Percentiles rank a stretch among this genome's conserved stretches.
These are phyloP conservation scores for Xylaria digitata DNA, from an alignment of 2,329 filamentous ascomycete genomes.

Conservation along the genomic window DNA sequence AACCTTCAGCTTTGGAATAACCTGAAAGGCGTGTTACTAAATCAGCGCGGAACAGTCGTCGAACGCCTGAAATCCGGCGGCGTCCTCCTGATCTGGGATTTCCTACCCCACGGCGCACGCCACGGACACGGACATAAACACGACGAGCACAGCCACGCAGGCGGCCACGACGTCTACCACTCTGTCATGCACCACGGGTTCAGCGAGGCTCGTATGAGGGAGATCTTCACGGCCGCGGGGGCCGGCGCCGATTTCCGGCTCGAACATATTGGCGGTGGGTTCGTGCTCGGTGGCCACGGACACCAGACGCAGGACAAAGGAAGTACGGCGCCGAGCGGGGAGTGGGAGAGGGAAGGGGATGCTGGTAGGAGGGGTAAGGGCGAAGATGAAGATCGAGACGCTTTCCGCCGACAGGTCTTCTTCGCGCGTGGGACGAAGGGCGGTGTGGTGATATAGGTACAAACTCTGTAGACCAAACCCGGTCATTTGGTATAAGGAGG, in stretches of 20 bases:
- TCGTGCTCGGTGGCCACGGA: constrained; percentile 42
- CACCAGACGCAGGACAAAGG: neutral
- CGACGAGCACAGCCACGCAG: constrained; percentile 40
- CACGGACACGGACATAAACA: constrained; percentile 20
- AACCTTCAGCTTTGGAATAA: neutral
- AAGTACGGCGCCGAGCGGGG: neutral
- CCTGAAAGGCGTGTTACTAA: neutral
- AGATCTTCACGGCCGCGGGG: constrained; percentile 73
- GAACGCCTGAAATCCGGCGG: constrained; percentile 73
- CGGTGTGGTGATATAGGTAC: neutral
- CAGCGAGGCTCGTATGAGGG: constrained; percentile 65
- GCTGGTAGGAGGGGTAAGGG: constrained; percentile 8
- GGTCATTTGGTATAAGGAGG: neutral
- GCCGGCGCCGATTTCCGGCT: constrained; percentile 67
- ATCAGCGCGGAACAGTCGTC: constrained; percentile 54
- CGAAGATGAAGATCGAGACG: constrained; percentile 42
- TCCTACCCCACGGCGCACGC: constrained; percentile 63
- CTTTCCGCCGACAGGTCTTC: constrained; percentile 59
- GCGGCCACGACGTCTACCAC: constrained; percentile 45
- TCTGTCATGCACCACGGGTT: constrained; percentile 77
- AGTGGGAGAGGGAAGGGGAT: neutral
- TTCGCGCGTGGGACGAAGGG: constrained; percentile 59
- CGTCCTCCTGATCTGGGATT: constrained; percentile 74
- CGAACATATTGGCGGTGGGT: constrained; percentile 62
- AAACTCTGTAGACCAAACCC: neutral